Percentiles rank a stretch among this genome's conserved stretches.
phyloP scores from a whole-genome alignment of 169 alveolate genomes.

The Plasmodium coatneyi region DNA sequence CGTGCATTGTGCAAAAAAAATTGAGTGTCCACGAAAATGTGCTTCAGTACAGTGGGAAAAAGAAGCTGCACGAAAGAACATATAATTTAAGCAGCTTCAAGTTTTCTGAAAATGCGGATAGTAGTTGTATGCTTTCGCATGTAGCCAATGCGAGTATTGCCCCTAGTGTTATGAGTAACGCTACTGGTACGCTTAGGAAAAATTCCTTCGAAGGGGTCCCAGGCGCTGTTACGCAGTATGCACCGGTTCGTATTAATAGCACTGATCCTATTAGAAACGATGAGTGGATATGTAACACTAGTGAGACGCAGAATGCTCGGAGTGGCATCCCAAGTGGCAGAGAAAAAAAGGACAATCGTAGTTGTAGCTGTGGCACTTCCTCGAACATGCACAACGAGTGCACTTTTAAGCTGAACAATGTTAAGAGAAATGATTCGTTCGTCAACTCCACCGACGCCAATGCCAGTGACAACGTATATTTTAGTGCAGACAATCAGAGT shows the following conservation, averaged over 20 bases:
- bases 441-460: conserved; percentile 7
- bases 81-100: neutral
- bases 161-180: neutral
- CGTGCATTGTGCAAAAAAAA: conserved; percentile 1
- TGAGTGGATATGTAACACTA: neutral
- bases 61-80: neutral
- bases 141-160: neutral
- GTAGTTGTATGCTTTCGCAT: conserved; percentile 18
- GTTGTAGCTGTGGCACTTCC: neutral
- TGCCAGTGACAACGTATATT: neutral
- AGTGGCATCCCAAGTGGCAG: conserved; percentile 5
- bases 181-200: neutral
- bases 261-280: neutral
- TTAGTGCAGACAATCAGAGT: neutral
- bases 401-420: conserved; percentile 12
- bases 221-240: neutral
- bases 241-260: neutral
- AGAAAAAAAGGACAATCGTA: neutral
- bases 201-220: neutral
- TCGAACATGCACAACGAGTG: neutral
- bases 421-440: conserved; percentile 69
- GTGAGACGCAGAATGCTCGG: neutral
- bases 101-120: conserved; percentile 18
- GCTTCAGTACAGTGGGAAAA: neutral
- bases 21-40: neutral